A percentile compares a stretch with the other conserved stretches of the same genome.
These are phyloP conservation scores for Schwanniomyces polymorphus DNA, from an alignment of 805 yeast species.

Conservation along the genomic window DNA sequence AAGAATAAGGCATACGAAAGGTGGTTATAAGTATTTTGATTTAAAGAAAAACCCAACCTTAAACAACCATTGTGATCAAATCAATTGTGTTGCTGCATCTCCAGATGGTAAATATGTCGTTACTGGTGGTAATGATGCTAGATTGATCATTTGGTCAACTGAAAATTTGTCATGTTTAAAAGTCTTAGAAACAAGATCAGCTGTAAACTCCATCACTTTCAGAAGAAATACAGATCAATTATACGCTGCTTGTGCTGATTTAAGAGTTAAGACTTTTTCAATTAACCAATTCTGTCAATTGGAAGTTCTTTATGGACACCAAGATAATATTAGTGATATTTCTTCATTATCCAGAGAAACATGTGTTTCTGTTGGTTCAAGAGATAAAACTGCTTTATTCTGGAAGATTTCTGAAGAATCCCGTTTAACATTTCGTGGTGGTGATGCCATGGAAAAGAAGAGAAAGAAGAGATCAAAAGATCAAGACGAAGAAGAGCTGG, in stretches of 20 bases:
- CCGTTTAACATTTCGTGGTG: slow-evolving; percentile 89
- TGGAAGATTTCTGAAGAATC: slow-evolving; percentile 98
- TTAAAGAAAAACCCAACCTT: slow-evolving; percentile 49
- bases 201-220: slow-evolving; percentile 71
- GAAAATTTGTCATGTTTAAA: slow-evolving; percentile 75
- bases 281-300: slow-evolving; percentile 84
- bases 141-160: slow-evolving; percentile 82
- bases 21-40: slow-evolving; percentile 51
- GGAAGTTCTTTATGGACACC: slow-evolving; percentile 94
- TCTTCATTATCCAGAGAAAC: slow-evolving; percentile 82
- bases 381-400: slow-evolving; percentile 92
- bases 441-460: slow-evolving; percentile 56
- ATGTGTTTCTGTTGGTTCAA: slow-evolving; percentile 92
- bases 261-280: slow-evolving; percentile 84
- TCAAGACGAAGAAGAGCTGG: slow-evolving; percentile 14
- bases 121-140: slow-evolving; percentile 85
- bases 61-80: slow-evolving; percentile 77
- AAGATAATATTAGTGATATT: slow-evolving; percentile 82
- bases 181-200: slow-evolving; percentile 76
- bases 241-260: slow-evolving; percentile 91
- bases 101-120: slow-evolving; percentile 87
- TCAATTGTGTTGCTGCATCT: slow-evolving; percentile 76
- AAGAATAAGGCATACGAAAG: slow-evolving; percentile 62
- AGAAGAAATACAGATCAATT: slow-evolving; percentile 80
- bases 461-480: slow-evolving; percentile 29